Percentiles rank a stretch among this genome's conserved stretches.
phyloP scores from a whole-genome alignment of 2,329 filamentous ascomycete genomes.

The Didymella exigua region DNA sequence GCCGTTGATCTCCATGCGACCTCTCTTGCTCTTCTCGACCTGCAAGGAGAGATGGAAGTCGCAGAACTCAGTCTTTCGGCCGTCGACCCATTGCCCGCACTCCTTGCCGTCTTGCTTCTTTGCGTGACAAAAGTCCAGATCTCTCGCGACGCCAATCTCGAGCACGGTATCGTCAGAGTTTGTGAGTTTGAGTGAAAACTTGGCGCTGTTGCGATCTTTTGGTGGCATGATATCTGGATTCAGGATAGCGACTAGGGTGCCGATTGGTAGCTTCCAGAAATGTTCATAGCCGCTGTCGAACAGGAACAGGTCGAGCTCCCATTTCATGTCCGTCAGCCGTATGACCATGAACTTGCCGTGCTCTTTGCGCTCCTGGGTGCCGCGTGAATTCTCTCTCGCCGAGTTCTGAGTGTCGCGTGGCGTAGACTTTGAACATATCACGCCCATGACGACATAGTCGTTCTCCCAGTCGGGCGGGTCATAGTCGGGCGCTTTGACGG shows the following conservation, averaged over 20 bases:
- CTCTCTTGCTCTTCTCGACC: conserved; percentile 70
- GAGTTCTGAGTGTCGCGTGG: conserved; percentile 67
- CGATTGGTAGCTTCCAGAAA: conserved; percentile 91
- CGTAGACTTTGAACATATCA: conserved; percentile 86
- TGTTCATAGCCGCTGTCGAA: conserved; percentile 89
- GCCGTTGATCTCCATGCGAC: conserved; percentile 79
- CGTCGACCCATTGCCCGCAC: conserved; percentile 86
- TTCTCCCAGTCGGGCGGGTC: conserved; percentile 80
- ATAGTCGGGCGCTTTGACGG: conserved; percentile 82
- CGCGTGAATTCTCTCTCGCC: conserved; percentile 49
- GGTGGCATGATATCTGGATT: conserved; percentile 93
- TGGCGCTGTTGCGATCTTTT: conserved; percentile 76
- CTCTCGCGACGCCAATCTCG: conserved; percentile 82
- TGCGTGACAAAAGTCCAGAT: conserved; percentile 86
- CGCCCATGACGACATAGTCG: conserved; percentile 87
- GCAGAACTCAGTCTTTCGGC: conserved; percentile 85
- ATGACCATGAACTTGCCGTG: conserved; percentile 91
- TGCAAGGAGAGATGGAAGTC: conserved; percentile 89
- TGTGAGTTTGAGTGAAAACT: conserved; percentile 83
- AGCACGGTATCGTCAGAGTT: conserved; percentile 87
- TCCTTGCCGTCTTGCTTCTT: conserved; percentile 81
- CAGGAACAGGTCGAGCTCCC: conserved; percentile 88
- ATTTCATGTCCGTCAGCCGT: conserved; percentile 84
- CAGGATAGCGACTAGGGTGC: conserved; percentile 89
- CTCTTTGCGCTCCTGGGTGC: conserved; percentile 54